Percentiles rank a stretch among this genome's conserved stretches.
Conservation (phyloP, 176 grass and related monocot genomes). For the Pharus latifolius region DNA sequence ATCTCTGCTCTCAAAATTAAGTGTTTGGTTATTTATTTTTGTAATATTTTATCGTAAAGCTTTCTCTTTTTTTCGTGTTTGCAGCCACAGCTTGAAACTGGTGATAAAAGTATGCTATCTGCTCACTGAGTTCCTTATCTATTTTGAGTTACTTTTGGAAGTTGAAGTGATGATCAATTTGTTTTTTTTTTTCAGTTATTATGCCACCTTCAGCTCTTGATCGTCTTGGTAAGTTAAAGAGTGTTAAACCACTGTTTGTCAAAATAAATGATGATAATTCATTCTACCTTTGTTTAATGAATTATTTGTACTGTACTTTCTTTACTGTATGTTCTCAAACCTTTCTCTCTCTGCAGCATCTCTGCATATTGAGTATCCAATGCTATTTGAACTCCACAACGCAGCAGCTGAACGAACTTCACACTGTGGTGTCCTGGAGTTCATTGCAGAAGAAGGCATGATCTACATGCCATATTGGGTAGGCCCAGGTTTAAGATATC, state of each 20-base stretch:
- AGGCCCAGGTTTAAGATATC: slow-evolving; percentile 3
- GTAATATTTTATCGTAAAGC: slow-evolving; percentile 12
- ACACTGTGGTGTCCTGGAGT: slow-evolving; percentile 93
- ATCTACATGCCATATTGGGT: slow-evolving; percentile 99
- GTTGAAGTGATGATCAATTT: slow-evolving; percentile 7
- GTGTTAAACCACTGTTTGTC: neutral
- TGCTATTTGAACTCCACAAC: slow-evolving; percentile 93
- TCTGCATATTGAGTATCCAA: slow-evolving; percentile 96
- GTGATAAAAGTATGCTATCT: slow-evolving; percentile 82
- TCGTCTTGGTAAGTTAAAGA: slow-evolving; percentile 69
- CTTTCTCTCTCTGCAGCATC: slow-evolving; percentile 48
- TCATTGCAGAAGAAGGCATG: slow-evolving; percentile 98
- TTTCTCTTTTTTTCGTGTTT: slow-evolving; percentile 27
- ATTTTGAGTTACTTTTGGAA: neutral
- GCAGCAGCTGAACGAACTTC: slow-evolving; percentile 65
- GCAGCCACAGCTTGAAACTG: slow-evolving; percentile 84
- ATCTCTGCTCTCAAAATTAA: neutral
- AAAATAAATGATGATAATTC: neutral
- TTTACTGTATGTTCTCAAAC: neutral
- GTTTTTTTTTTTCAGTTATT: slow-evolving; percentile 65
- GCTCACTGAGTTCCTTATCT: neutral
- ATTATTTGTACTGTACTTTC: neutral
- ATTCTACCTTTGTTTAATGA: neutral
- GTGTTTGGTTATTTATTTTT: slow-evolving; percentile 11
- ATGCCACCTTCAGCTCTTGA: slow-evolving; percentile 98